These are phyloP conservation scores for Oryza coarctata DNA, from an alignment of 176 grass and related monocot genomes.

Conservation along the genomic window DNA sequence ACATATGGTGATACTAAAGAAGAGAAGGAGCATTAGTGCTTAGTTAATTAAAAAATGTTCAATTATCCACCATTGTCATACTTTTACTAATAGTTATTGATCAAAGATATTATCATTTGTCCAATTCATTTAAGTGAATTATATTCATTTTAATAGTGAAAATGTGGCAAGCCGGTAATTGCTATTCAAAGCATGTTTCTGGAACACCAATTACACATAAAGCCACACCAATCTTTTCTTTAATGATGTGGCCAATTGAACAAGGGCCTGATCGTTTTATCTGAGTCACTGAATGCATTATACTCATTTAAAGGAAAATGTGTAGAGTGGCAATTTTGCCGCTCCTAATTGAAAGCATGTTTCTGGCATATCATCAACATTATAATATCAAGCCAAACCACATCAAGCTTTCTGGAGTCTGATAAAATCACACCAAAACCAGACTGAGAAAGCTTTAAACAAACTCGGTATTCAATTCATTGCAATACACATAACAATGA, in stretches of 20 bases:
- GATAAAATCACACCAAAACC: constrained; percentile 11
- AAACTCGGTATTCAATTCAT: background rate
- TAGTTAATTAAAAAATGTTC: constrained; percentile 4
- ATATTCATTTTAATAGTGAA: background rate
- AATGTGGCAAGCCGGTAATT: background rate
- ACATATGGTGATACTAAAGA: background rate
- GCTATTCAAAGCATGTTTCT: background rate
- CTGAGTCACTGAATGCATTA: background rate
- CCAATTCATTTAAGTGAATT: background rate
- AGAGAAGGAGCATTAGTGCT: background rate
- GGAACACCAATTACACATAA: background rate
- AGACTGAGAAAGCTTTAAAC: background rate
- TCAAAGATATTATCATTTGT: background rate
- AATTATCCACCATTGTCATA: background rate
- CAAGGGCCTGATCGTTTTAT: background rate
- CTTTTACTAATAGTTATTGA: background rate
- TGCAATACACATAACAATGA: background rate
- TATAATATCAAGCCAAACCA: background rate
- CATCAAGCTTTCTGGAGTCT: background rate
- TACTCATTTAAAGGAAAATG: background rate
- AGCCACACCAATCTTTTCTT: background rate
- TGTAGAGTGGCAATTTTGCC: background rate
- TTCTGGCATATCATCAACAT: background rate
- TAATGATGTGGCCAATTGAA: background rate
- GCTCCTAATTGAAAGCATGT: background rate